Conservation (phyloP, 2,329 filamentous ascomycete genomes). For the Xylariaceae sp. region DNA sequence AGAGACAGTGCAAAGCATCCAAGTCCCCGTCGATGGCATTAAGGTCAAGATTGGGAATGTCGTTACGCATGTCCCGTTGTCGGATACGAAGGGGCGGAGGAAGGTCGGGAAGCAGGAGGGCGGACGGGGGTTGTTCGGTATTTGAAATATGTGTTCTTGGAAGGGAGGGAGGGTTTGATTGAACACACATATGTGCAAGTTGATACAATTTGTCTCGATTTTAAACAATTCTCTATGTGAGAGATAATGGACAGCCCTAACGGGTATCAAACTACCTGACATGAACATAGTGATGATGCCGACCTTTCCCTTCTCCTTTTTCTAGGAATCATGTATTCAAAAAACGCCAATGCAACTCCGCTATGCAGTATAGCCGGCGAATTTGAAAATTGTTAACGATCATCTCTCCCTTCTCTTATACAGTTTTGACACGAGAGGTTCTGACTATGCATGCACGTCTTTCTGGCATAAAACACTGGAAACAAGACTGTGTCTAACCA, state of each 20-base stretch:
- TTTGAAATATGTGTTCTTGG: background rate
- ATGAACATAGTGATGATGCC: background rate
- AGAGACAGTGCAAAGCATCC: constrained; percentile 26
- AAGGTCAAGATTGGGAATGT: constrained; percentile 73
- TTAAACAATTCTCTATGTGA: too few relatives aligned
- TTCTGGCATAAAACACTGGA: constrained; percentile 6
- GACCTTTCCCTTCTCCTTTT: background rate
- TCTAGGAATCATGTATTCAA: background rate
- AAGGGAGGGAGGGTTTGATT: too few relatives aligned
- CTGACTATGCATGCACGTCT: background rate
- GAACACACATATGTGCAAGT: too few relatives aligned
- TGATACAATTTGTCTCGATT: too few relatives aligned
- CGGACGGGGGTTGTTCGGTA: constrained; percentile 17
- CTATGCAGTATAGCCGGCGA: constrained; percentile 6
- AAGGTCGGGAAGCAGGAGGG: background rate
- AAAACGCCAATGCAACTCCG: constrained; percentile 14
- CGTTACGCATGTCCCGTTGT: constrained; percentile 48
- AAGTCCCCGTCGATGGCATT: constrained; percentile 53
- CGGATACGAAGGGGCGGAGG: constrained; percentile 13
- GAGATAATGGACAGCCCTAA: background rate
- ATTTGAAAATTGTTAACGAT: constrained; percentile 5
- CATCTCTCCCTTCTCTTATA: background rate
- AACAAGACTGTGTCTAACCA: constrained; percentile 5
- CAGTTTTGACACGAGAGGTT: background rate
- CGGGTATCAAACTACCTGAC: background rate